phyloP scores from a whole-genome alignment of 2,329 filamentous ascomycete genomes.

The Aspergillus sp. region DNA sequence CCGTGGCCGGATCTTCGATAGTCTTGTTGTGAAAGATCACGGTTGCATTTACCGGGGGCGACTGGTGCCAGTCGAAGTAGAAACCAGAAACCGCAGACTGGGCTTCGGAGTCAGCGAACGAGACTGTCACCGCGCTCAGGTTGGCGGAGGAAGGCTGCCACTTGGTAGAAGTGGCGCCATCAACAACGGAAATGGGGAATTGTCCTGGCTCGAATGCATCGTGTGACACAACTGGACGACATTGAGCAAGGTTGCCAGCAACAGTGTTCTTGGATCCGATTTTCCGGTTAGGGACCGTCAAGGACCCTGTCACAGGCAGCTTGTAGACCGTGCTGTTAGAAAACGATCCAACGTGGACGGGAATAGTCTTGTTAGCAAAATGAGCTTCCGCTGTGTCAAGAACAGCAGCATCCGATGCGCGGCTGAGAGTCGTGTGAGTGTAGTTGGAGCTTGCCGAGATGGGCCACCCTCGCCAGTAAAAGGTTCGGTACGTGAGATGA shows the following conservation, averaged over 20 bases:
- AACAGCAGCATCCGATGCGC: conserved; percentile 38
- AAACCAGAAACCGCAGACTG: conserved; percentile 37
- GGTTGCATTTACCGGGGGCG: conserved; percentile 48
- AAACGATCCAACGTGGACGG: conserved; percentile 50
- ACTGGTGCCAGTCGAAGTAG: conserved; percentile 55
- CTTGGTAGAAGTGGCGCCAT: conserved; percentile 59
- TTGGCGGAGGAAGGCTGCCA: conserved; percentile 57
- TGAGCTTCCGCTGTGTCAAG: conserved; percentile 49
- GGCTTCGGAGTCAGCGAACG: conserved; percentile 38
- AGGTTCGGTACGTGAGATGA: conserved; percentile 53
- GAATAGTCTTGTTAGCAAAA: conserved; percentile 51
- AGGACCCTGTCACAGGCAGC: conserved; percentile 43
- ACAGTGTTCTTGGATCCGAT: conserved; percentile 50
- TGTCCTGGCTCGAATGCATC: conserved; percentile 54
- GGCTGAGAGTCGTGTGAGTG: conserved; percentile 58
- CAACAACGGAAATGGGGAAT: conserved; percentile 60
- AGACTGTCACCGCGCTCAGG: conserved; percentile 51
- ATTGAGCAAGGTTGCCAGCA: conserved; percentile 59
- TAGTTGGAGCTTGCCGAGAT: conserved; percentile 56
- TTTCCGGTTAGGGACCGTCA: conserved; percentile 54
- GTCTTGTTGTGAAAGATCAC: conserved; percentile 51
- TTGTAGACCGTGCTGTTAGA: conserved; percentile 37
- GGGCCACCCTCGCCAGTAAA: conserved; percentile 61
- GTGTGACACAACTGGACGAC: conserved; percentile 47
- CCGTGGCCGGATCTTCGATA: conserved; percentile 13